Percentiles rank a stretch among this genome's conserved stretches.
Evolutionary conservation across 768 basidiomycete genomes (phyloP).

Genomic region (Trichaptum fuscoviolaceum): DNA sequence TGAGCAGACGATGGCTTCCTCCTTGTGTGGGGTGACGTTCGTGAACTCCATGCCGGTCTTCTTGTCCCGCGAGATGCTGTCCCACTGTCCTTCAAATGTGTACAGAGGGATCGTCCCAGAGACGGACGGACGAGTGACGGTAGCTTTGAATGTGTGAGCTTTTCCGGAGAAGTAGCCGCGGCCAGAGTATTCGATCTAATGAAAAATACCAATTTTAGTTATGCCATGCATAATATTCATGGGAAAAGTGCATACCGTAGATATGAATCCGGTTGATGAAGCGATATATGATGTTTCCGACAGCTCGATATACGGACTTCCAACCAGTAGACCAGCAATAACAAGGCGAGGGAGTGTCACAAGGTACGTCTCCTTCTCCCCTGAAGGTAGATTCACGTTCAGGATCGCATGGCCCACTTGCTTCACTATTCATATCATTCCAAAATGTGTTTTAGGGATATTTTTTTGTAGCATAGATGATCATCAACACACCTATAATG

Average conservation of each 20-base stretch:
- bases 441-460: not conserved
- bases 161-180: conserved; percentile 95
- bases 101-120: conserved; percentile 34
- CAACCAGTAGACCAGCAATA: conserved; percentile 87
- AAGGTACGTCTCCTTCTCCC: conserved; percentile 65
- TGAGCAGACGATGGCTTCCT: conserved; percentile 63
- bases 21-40: conserved; percentile 67
- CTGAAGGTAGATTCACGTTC: conserved; percentile 55
- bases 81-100: conserved; percentile 79
- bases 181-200: conserved; percentile 89
- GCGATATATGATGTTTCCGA: conserved; percentile 78
- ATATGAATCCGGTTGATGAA: conserved; percentile 53
- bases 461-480: not conserved
- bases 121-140: conserved; percentile 46
- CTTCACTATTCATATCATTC: conserved; percentile 56
- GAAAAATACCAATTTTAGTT: conserved; percentile 11
- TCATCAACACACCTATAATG: conserved; percentile 31
- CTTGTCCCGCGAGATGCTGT: conserved; percentile 51
- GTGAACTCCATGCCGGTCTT: conserved; percentile 57
- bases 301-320: conserved; percentile 82
- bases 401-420: conserved; percentile 93
- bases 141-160: conserved; percentile 88
- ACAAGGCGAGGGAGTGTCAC: conserved; percentile 89
- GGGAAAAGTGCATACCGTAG: conserved; percentile 33
- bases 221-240: not conserved